phyloP scores from a whole-genome alignment of 441 rosid genomes.

The Flueggea neowawraea region DNA sequence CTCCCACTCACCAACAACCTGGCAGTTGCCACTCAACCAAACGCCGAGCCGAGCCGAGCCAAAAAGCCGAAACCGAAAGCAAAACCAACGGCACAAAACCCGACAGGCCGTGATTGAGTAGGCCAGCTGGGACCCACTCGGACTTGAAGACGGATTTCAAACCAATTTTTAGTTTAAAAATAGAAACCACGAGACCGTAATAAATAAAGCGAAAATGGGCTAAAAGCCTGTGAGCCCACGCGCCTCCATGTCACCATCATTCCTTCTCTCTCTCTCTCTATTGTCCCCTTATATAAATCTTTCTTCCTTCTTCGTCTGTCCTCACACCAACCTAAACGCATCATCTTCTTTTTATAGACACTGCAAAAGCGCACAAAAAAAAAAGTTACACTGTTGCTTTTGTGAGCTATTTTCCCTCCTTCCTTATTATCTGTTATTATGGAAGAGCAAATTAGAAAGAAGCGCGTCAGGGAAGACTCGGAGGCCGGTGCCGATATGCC shows the following conservation, averaged over 20 bases:
- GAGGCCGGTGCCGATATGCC: constrained; percentile 27
- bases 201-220: background rate
- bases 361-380: background rate
- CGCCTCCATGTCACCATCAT: background rate
- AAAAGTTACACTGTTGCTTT: too few species aligned
- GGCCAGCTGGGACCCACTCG: constrained; percentile 45
- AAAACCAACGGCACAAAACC: background rate
- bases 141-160: constrained; percentile 42
- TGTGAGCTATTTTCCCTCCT: too few species aligned
- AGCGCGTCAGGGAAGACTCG: constrained; percentile 40
- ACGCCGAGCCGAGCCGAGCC: constrained; percentile 25
- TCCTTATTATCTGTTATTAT: too few species aligned
- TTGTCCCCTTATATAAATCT: constrained; percentile 36
- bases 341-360: constrained; percentile 1
- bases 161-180: constrained; percentile 15
- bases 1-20: background rate
- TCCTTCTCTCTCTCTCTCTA: background rate
- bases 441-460: constrained; percentile 28
- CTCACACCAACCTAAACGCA: constrained; percentile 19
- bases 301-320: constrained; percentile 26
- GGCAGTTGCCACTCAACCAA: too few species aligned
- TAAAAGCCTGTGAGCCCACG: background rate
- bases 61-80: background rate
- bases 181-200: constrained; percentile 18
- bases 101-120: constrained; percentile 52